These are phyloP conservation scores for Xylariaceae sp. DNA, from an alignment of 2,329 filamentous ascomycete species.

Conservation along the genomic window DNA sequence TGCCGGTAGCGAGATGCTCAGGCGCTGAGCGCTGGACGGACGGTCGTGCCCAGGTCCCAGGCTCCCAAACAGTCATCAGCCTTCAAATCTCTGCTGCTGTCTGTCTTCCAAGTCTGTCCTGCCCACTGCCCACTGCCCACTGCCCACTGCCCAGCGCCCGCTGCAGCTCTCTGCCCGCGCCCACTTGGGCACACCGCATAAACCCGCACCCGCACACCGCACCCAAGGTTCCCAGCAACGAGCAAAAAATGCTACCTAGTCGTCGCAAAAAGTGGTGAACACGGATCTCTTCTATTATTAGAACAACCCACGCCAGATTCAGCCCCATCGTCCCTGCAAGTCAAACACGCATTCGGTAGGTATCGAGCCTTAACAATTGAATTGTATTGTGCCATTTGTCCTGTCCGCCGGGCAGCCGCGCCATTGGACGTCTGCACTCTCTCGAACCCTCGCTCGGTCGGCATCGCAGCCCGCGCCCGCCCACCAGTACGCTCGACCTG, in stretches of 20 bases:
- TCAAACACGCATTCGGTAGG: conserved; percentile 25
- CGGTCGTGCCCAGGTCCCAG: not conserved
- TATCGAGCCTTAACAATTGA: not conserved
- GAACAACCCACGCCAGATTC: conserved; percentile 48
- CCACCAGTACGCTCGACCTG: not conserved
- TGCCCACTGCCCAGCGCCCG: too few relatives aligned
- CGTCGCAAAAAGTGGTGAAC: conserved; percentile 33
- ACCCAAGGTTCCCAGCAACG: conserved; percentile 7
- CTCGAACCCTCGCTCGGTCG: not conserved
- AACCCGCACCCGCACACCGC: conserved; percentile 14
- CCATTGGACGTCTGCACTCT: not conserved
- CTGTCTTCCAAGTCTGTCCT: conserved; percentile 3
- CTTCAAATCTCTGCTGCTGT: not conserved
- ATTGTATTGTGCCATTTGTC: conserved; percentile 15
- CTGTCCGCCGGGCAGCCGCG: not conserved
- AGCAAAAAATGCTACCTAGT: conserved; percentile 15
- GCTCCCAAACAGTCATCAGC: not conserved
- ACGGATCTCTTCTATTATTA: conserved; percentile 49
- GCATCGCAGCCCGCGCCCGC: not conserved
- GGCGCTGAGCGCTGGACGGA: not conserved
- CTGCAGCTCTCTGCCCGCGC: not conserved
- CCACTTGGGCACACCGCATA: conserved; percentile 15
- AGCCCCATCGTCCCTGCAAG: conserved; percentile 44
- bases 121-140: too few relatives aligned
- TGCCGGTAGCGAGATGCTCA: not conserved